A percentile compares a stretch with the other conserved stretches of the same genome.
Evolutionary conservation across 371 early-diverging fungal species (phyloP).

Genomic region (Globomyces sp.): DNA sequence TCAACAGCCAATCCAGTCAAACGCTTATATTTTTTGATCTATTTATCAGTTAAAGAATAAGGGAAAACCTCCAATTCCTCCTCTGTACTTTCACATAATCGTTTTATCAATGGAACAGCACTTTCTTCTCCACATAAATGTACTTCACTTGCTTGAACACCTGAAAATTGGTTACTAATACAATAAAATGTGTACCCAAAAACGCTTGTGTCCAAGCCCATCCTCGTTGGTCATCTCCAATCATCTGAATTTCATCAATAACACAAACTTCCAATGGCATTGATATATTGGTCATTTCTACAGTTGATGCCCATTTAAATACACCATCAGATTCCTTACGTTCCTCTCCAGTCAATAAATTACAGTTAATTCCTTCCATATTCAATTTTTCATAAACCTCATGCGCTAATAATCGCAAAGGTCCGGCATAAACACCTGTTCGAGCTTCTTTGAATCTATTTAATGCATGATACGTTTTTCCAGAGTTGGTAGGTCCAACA

Average conservation of each 20-base stretch:
- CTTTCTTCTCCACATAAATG: constrained; percentile 94
- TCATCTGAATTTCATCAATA: constrained; percentile 96
- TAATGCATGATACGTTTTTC: constrained; percentile 91
- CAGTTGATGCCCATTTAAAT: constrained; percentile 65
- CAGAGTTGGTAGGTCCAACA: constrained; percentile 96
- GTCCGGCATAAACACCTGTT: constrained; percentile 86
- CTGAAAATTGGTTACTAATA: too few relatives aligned
- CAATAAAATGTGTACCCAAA: constrained; percentile 36
- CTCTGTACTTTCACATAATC: constrained; percentile 64
- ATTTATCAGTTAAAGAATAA: too few relatives aligned
- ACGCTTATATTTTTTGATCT: constrained; percentile 67
- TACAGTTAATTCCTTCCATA: constrained; percentile 67
- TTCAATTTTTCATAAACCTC: constrained; percentile 90
- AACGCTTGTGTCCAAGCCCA: constrained; percentile 96
- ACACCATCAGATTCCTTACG: constrained; percentile 57
- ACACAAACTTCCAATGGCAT: constrained; percentile 80
- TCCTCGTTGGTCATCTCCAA: constrained; percentile 80
- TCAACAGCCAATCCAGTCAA: constrained; percentile 67
- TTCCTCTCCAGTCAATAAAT: constrained; percentile 92
- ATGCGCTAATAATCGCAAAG: constrained; percentile 88
- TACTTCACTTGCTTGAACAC: constrained; percentile 76
- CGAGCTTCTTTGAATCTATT: constrained; percentile 57
- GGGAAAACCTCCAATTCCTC: constrained; percentile 63
- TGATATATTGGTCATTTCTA: constrained; percentile 83
- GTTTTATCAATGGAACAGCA: constrained; percentile 76